These are phyloP conservation scores for Crinitomyces ghanaensis DNA, from an alignment of 805 yeast genomes.

Conservation along the genomic window DNA sequence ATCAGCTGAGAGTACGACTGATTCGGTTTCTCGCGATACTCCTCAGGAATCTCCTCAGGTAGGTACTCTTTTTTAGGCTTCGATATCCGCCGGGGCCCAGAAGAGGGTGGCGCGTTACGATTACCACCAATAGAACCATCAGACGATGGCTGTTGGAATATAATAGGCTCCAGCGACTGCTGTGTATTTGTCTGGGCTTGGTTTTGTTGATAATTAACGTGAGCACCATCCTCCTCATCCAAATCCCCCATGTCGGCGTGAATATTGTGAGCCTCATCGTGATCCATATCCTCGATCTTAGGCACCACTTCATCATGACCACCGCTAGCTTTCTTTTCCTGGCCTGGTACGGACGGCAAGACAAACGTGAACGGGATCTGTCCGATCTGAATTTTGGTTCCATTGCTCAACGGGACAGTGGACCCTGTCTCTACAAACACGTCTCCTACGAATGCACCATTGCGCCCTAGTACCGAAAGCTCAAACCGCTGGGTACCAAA, in stretches of 20 bases:
- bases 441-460: slow-evolving; percentile 95
- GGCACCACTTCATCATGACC: background rate
- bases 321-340: background rate
- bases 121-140: slow-evolving; percentile 1
- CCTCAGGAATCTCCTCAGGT: slow-evolving; percentile 79
- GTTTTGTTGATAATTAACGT: background rate
- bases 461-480: slow-evolving; percentile 80
- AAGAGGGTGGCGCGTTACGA: background rate
- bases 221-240: slow-evolving; percentile 2
- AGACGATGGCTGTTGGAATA: background rate
- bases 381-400: slow-evolving; percentile 70
- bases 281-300: slow-evolving; percentile 2
- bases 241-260: background rate
- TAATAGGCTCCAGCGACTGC: background rate
- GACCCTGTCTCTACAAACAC: slow-evolving; percentile 80
- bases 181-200: background rate
- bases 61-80: slow-evolving; percentile 45
- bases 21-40: slow-evolving; percentile 74
- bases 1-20: slow-evolving; percentile 72
- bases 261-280: slow-evolving; percentile 1
- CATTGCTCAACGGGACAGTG: slow-evolving; percentile 77
- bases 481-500: slow-evolving; percentile 95
- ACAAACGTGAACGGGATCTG: slow-evolving; percentile 83
- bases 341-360: slow-evolving; percentile 57
- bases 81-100: background rate